Percentiles rank a stretch among this genome's conserved stretches.
phyloP scores from a whole-genome alignment of 306 rosid species.

The Ceratonia siliqua region DNA sequence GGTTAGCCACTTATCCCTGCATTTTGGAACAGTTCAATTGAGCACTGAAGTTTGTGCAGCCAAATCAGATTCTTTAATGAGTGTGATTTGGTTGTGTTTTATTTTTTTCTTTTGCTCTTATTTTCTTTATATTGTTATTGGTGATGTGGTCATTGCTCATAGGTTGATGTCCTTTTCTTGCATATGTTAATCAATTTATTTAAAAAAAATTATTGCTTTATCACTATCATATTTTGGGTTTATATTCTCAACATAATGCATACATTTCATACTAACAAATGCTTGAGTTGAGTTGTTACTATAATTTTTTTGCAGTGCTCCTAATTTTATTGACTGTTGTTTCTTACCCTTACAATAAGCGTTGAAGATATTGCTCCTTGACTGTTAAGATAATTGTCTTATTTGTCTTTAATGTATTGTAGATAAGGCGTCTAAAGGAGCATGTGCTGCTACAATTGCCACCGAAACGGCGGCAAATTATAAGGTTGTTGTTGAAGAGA shows the following conservation, averaged over 20 bases:
- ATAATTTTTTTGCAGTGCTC: not conserved
- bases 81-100: constrained; percentile 5
- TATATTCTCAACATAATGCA: not conserved
- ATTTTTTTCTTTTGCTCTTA: not conserved
- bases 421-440: constrained; percentile 96
- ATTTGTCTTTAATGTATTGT: constrained; percentile 36
- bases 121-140: not conserved
- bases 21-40: not conserved
- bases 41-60: not conserved
- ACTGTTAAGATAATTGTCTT: constrained; percentile 21
- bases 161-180: not conserved
- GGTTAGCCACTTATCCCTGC: not conserved
- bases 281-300: not conserved
- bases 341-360: not conserved
- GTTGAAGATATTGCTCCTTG: constrained; percentile 19
- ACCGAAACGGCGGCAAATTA: constrained; percentile 88
- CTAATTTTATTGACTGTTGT: not conserved
- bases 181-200: no score
- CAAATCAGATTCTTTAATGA: constrained; percentile 15
- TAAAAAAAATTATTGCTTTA: not conserved
- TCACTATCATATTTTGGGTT: not conserved
- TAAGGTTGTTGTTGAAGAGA: constrained; percentile 65
- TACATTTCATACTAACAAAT: not conserved
- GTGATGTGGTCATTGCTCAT: not conserved
- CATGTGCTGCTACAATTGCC: constrained; percentile 87